Percentiles rank a stretch among this genome's conserved stretches.
These are phyloP conservation scores for Ustilago loliicola DNA, from an alignment of 1,284 basidiomycete species.

Conservation along the genomic window DNA sequence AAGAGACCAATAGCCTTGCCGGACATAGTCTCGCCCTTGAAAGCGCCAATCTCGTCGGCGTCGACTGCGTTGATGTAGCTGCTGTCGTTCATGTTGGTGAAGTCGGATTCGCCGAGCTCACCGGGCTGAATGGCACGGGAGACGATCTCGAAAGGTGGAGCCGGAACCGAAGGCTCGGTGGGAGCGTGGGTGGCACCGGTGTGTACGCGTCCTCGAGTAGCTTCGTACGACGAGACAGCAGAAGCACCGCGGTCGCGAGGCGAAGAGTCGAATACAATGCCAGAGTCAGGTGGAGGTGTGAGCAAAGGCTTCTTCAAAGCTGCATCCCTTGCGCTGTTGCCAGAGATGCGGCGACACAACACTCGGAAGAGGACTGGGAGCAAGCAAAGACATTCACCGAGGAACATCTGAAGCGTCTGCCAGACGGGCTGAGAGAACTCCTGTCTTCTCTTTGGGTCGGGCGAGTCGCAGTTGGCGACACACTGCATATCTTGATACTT, in stretches of 20 bases:
- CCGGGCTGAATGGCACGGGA: conserved; percentile 46
- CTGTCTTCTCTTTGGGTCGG: conserved; percentile 48
- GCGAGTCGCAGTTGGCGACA: conserved; percentile 68
- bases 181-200: conserved; percentile 52
- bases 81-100: conserved; percentile 36
- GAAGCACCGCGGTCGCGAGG: conserved; percentile 27
- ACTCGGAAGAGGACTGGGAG: conserved; percentile 48
- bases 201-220: conserved; percentile 42
- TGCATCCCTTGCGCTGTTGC: conserved; percentile 25
- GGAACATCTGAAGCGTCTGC: conserved; percentile 71
- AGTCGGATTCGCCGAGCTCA: conserved; percentile 35
- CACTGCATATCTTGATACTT: conserved; percentile 72
- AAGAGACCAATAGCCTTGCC: conserved; percentile 74
- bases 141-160: conserved; percentile 49
- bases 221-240: conserved; percentile 45
- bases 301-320: conserved; percentile 52
- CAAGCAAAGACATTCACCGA: conserved; percentile 71
- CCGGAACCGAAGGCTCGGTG: conserved; percentile 35
- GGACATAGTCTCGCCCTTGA: conserved; percentile 44
- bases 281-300: conserved; percentile 43
- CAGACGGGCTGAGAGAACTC: conserved; percentile 68
- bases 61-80: conserved; percentile 42
- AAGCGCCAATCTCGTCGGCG: conserved; percentile 34
- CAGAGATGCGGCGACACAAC: conserved; percentile 33
- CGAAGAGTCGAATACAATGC: conserved; percentile 39